Evolutionary conservation across 179 eudicot genomes (phyloP).

Genomic region (Actinidia arguta): DNA sequence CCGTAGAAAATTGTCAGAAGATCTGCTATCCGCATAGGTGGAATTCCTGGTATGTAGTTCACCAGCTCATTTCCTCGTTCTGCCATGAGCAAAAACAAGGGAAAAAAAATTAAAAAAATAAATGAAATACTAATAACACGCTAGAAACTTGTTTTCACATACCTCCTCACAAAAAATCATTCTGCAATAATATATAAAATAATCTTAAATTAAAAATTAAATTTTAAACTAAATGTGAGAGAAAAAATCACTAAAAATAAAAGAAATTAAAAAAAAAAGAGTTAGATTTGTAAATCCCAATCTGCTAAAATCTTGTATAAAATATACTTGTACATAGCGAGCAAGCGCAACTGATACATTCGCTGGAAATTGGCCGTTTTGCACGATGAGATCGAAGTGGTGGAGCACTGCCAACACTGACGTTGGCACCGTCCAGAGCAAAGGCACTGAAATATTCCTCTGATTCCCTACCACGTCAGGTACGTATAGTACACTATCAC

Average conservation of each 20-base stretch:
- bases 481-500: constrained; percentile 45
- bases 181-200: background rate
- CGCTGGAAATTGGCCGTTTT: constrained; percentile 32
- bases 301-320: background rate
- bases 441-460: constrained; percentile 54
- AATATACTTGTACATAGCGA: background rate
- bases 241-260: background rate
- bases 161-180: background rate
- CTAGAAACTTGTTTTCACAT: background rate
- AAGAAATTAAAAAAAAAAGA: too few relatives aligned
- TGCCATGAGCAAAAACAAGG: background rate
- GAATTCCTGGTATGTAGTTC: constrained; percentile 64
- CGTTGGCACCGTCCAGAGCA: constrained; percentile 49
- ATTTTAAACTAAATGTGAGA: background rate
- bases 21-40: constrained; percentile 47
- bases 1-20: constrained; percentile 50
- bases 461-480: constrained; percentile 49
- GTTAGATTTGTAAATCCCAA: background rate
- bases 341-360: constrained; percentile 24
- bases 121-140: background rate
- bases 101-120: background rate
- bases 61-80: constrained; percentile 43
- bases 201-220: background rate
- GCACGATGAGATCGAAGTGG: constrained; percentile 42
- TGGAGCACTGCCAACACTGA: constrained; percentile 37